A percentile compares a stretch with the other conserved stretches of the same genome.
Conservation (phyloP, 2,329 filamentous ascomycete genomes). For the Curvularia sp. region DNA sequence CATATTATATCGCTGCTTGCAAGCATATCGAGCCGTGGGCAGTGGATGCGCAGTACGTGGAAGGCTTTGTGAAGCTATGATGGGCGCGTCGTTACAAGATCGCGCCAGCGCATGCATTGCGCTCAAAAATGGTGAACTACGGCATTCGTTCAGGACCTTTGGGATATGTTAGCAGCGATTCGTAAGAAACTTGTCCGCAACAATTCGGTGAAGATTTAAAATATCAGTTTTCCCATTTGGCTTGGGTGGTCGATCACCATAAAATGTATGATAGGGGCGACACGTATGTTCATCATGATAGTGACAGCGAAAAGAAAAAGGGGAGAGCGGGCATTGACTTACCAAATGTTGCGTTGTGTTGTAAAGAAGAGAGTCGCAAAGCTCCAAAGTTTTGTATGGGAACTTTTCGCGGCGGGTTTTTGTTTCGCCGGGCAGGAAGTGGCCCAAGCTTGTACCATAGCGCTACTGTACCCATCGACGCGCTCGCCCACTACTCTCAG, state of each 20-base stretch:
- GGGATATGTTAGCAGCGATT: constrained; percentile 31
- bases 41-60: constrained; percentile 2
- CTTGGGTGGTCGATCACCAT: constrained; percentile 53
- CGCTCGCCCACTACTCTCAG: constrained; percentile 16
- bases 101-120: constrained; percentile 1
- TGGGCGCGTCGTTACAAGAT: background rate
- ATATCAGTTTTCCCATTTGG: constrained; percentile 52
- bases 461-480: constrained; percentile 18
- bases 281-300: constrained; percentile 49
- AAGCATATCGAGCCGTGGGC: constrained; percentile 8
- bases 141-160: background rate
- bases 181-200: constrained; percentile 8
- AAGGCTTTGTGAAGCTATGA: constrained; percentile 10
- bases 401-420: constrained; percentile 34
- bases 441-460: constrained; percentile 17
- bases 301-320: constrained; percentile 7
- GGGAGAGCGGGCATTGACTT: constrained; percentile 30
- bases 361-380: constrained; percentile 24
- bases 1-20: background rate
- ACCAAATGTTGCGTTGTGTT: constrained; percentile 38
- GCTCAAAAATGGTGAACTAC: background rate
- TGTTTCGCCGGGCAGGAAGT: constrained; percentile 27
- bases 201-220: constrained; percentile 14
- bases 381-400: constrained; percentile 28
- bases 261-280: constrained; percentile 52